Conservation (phyloP, 2,329 filamentous ascomycete species). For the Akanthomyces lecanii region DNA sequence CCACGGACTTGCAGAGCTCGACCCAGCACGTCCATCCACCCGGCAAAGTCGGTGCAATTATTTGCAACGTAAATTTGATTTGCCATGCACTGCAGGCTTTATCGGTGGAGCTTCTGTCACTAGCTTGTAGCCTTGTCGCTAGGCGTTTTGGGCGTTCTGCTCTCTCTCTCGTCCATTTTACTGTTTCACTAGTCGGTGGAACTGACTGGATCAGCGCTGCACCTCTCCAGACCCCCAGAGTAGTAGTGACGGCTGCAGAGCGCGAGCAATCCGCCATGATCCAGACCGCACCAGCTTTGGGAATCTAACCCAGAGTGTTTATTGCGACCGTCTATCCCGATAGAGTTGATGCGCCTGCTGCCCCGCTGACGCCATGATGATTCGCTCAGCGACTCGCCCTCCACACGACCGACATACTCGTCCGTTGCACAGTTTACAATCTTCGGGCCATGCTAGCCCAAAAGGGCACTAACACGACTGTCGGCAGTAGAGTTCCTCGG, state of each 20-base stretch:
- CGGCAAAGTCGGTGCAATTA: background rate
- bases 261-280: background rate
- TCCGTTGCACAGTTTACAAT: background rate
- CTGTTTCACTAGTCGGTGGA: slow-evolving; percentile 7
- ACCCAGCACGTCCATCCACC: background rate
- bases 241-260: slow-evolving; percentile 2
- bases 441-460: slow-evolving; percentile 15
- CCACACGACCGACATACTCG: background rate
- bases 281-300: background rate
- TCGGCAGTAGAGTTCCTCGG: background rate
- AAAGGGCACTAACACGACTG: slow-evolving; percentile 15
- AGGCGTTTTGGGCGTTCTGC: background rate
- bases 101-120: slow-evolving; percentile 3
- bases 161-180: background rate
- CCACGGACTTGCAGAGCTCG: background rate
- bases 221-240: slow-evolving; percentile 1
- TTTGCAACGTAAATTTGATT: background rate
- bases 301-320: background rate
- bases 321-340: slow-evolving; percentile 10
- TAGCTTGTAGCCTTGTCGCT: slow-evolving; percentile 8
- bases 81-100: background rate
- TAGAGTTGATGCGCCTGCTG: slow-evolving; percentile 9
- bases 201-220: slow-evolving; percentile 11
- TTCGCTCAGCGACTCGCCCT: slow-evolving; percentile 1
- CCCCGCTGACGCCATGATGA: slow-evolving; percentile 1